Evolutionary conservation across 2,329 filamentous ascomycete genomes (phyloP).

Genomic region (Anthostomella pinea): DNA sequence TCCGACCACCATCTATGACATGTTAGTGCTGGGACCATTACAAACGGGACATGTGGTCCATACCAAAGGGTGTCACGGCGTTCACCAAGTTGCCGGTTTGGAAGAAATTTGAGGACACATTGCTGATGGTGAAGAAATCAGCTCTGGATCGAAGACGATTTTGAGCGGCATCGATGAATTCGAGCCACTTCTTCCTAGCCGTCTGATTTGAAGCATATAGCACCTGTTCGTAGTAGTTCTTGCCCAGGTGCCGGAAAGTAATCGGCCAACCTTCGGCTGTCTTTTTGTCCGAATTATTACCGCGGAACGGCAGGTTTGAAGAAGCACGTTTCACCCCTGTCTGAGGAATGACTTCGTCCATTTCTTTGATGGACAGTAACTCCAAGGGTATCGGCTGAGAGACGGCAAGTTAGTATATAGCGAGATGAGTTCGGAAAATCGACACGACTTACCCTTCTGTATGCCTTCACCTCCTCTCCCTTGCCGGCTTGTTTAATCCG

Average conservation of each 20-base stretch:
- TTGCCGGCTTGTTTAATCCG: constrained; percentile 90
- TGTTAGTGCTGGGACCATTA: constrained; percentile 13
- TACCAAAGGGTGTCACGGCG: constrained; percentile 88
- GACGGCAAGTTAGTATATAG: constrained; percentile 5
- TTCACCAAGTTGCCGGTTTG: constrained; percentile 77
- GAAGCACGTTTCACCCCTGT: constrained; percentile 82
- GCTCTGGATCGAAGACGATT: constrained; percentile 81
- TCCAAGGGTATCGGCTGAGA: constrained; percentile 84
- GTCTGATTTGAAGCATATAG: constrained; percentile 83
- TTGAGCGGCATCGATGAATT: constrained; percentile 90
- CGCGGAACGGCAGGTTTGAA: constrained; percentile 65
- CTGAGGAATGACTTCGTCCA: constrained; percentile 91
- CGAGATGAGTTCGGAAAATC: background rate
- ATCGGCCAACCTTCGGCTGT: constrained; percentile 82
- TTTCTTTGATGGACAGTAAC: constrained; percentile 87
- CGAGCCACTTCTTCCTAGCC: constrained; percentile 93
- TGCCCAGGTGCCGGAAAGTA: constrained; percentile 93
- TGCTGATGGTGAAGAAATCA: constrained; percentile 79
- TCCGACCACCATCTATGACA: constrained; percentile 78
- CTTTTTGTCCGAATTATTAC: constrained; percentile 51
- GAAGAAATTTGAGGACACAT: constrained; percentile 60
- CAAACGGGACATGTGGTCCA: constrained; percentile 31
- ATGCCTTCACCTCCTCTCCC: constrained; percentile 90
- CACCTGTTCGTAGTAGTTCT: constrained; percentile 89
- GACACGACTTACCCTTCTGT: constrained; percentile 59